phyloP scores from a whole-genome alignment of 1,284 basidiomycete species.

The Puccinia polysora region DNA sequence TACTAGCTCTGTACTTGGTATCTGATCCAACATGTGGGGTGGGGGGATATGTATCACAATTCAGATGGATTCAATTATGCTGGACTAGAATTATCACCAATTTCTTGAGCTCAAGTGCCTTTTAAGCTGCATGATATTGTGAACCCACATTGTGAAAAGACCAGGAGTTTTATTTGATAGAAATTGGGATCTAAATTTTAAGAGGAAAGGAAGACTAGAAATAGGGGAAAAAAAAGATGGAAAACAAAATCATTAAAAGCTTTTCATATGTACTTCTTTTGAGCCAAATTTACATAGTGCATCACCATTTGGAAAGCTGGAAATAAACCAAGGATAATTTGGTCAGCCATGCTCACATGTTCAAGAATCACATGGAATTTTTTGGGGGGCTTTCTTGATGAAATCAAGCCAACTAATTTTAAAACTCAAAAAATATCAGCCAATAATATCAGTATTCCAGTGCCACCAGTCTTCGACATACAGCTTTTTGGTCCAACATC shows the following conservation, averaged over 20 bases:
- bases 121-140: constrained; percentile 26
- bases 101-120: background rate
- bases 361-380: too few relatives aligned
- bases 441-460: constrained; percentile 10
- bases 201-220: too few relatives aligned
- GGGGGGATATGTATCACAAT: background rate
- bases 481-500: constrained; percentile 15
- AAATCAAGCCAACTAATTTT: background rate
- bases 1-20: background rate
- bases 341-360: background rate
- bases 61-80: constrained; percentile 18
- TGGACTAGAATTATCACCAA: constrained; percentile 24
- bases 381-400: too few relatives aligned
- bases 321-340: background rate
- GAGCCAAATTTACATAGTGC: constrained; percentile 40
- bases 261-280: background rate
- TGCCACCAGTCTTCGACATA: background rate
- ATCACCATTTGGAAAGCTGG: constrained; percentile 36
- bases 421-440: constrained; percentile 33
- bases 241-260: too few relatives aligned
- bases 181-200: too few relatives aligned
- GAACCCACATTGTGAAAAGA: background rate
- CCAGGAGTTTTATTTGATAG: too few relatives aligned
- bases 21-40: too few relatives aligned
- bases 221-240: background rate